phyloP scores from a whole-genome alignment of 805 yeast genomes.

The Wilhelminamyces savonicus region DNA sequence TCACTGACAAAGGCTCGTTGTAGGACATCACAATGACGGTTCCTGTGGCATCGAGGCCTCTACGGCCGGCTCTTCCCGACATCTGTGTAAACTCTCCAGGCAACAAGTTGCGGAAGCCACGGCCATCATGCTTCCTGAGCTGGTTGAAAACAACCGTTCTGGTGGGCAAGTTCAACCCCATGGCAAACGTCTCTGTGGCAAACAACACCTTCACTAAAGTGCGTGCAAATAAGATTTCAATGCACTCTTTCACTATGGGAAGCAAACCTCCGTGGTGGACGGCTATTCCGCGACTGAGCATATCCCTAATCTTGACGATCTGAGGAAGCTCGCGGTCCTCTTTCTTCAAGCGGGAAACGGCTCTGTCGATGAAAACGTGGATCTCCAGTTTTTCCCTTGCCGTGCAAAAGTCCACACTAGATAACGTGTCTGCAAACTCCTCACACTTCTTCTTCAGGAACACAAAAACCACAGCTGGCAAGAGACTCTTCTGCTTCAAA shows the following conservation, averaged over 20 bases:
- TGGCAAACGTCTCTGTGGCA: constrained; percentile 98
- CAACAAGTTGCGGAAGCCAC: constrained; percentile 66
- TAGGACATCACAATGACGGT: constrained; percentile 91
- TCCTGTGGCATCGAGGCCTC: constrained; percentile 91
- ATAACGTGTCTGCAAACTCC: constrained; percentile 77
- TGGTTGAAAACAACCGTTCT: constrained; percentile 91
- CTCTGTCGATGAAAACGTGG: constrained; percentile 87
- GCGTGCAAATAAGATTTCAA: constrained; percentile 84
- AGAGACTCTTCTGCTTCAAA: constrained; percentile 57
- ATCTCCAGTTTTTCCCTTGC: constrained; percentile 87
- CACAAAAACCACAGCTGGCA: constrained; percentile 91
- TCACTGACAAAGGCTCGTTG: constrained; percentile 51
- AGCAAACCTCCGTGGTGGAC: constrained; percentile 93
- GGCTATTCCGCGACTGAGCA: constrained; percentile 87
- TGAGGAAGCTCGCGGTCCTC: constrained; percentile 95
- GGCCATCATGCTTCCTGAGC: constrained; percentile 85
- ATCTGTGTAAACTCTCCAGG: constrained; percentile 99
- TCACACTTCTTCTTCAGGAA: constrained; percentile 93
- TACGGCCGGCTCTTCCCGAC: constrained; percentile 98
- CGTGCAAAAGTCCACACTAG: constrained; percentile 70
- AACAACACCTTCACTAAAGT: constrained; percentile 84
- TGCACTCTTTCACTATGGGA: constrained; percentile 89
- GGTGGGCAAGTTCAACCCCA: constrained; percentile 96
- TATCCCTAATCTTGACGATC: constrained; percentile 72
- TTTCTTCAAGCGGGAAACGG: constrained; percentile 77